Percentiles rank a stretch among this genome's conserved stretches.
Conservation (phyloP, 2,329 filamentous ascomycete species). For the Colletotrichum sojae region DNA sequence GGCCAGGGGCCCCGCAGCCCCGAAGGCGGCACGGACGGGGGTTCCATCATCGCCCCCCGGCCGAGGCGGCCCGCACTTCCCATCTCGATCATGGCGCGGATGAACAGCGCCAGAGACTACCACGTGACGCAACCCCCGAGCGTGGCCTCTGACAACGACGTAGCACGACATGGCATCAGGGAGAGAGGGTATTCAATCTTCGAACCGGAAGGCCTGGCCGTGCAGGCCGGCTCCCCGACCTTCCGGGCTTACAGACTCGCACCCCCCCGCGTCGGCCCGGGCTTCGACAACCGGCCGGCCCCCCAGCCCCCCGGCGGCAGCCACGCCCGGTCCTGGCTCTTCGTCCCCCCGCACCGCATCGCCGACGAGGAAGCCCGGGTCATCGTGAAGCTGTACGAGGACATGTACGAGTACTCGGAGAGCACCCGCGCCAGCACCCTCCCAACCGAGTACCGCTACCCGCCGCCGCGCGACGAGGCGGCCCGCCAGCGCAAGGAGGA, state of each 20-base stretch:
- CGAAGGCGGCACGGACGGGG: too few species aligned
- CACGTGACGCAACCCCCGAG: too few species aligned
- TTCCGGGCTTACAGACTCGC: constrained; percentile 14
- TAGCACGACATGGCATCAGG: too few species aligned
- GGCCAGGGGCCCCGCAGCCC: too few species aligned
- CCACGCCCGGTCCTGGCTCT: constrained; percentile 15
- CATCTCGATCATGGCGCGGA: too few species aligned
- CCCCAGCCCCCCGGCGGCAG: not conserved
- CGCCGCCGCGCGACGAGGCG: constrained; percentile 23
- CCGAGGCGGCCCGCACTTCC: too few species aligned
- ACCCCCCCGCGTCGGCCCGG: constrained; percentile 10
- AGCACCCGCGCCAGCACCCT: constrained; percentile 1
- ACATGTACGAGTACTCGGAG: constrained; percentile 3
- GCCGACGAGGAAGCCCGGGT: not conserved
- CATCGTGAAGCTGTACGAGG: constrained; percentile 2
- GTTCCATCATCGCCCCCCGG: too few species aligned
- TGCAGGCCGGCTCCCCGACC: not conserved
- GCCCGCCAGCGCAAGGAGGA: constrained; percentile 28
- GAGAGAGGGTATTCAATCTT: too few species aligned
- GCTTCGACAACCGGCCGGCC: constrained; percentile 16
- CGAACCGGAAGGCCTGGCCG: too few species aligned
- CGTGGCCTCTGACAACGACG: too few species aligned
- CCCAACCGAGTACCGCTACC: constrained; percentile 21
- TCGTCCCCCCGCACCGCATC: constrained; percentile 14
- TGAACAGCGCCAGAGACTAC: too few species aligned